Percentiles rank a stretch among this genome's conserved stretches.
These are phyloP conservation scores for Musa acuminata DNA, from an alignment of 176 grass and related monocot species.

Conservation along the genomic window DNA sequence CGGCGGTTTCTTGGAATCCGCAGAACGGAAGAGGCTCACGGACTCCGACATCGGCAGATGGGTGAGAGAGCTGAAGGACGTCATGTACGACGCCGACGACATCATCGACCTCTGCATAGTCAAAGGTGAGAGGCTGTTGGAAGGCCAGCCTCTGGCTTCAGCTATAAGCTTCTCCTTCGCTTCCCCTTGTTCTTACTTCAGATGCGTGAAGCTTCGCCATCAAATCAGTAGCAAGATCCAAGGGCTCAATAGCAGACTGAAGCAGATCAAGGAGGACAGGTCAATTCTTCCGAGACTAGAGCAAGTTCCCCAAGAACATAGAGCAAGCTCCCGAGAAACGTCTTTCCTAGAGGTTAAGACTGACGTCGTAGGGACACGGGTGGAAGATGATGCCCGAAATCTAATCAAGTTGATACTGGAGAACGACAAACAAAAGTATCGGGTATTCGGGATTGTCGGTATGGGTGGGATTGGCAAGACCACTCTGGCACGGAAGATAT, in stretches of 20 bases:
- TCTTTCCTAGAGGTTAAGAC: not conserved
- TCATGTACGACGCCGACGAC: conserved; percentile 60
- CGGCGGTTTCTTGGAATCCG: conserved; percentile 29
- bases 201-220: conserved; percentile 34
- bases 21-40: conserved; percentile 24
- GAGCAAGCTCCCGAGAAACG: conserved; percentile 2
- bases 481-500: conserved; percentile 54
- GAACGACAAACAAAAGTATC: conserved; percentile 69
- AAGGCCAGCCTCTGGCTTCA: not conserved
- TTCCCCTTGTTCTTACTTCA: conserved; percentile 37
- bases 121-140: conserved; percentile 43
- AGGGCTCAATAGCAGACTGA: conserved; percentile 40
- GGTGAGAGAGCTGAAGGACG: conserved; percentile 59
- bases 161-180: conserved; percentile 24
- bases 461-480: conserved; percentile 64
- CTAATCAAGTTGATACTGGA: conserved; percentile 60
- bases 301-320: not conserved
- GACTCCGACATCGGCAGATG: conserved; percentile 23
- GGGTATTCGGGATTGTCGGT: conserved; percentile 52
- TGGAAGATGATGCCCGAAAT: conserved; percentile 23
- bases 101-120: conserved; percentile 48
- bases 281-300: not conserved
- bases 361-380: conserved; percentile 34
- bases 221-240: conserved; percentile 52
- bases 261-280: conserved; percentile 43